These are phyloP conservation scores for Bromus sterilis DNA, from an alignment of 176 grass and related monocot genomes.

Conservation along the genomic window DNA sequence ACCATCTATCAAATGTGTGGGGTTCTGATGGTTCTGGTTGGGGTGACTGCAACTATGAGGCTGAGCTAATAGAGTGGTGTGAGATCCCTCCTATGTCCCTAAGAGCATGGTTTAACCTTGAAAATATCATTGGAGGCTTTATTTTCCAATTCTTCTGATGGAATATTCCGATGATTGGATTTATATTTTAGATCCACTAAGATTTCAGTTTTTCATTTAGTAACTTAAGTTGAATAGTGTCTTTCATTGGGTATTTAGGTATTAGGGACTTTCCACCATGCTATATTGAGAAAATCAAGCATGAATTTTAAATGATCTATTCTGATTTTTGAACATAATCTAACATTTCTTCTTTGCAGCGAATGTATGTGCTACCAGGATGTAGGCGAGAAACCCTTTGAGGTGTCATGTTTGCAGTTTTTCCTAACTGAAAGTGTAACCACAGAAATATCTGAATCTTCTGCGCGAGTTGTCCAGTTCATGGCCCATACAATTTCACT, in stretches of 20 bases:
- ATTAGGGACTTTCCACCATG: neutral
- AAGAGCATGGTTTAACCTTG: neutral
- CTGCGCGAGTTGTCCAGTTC: constrained; percentile 10
- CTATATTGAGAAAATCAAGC: no score
- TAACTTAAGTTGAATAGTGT: neutral
- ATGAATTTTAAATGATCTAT: neutral
- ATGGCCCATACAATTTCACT: constrained; percentile 37
- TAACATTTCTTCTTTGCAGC: neutral
- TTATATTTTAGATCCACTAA: neutral
- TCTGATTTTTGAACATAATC: neutral
- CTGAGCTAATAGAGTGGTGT: no score
- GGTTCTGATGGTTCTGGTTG: no score
- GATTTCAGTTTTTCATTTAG: neutral
- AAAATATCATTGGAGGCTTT: neutral
- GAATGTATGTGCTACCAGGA: no score
- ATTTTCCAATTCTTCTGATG: neutral
- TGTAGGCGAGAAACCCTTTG: no score
- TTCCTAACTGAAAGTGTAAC: constrained; percentile 23
- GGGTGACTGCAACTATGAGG: no score
- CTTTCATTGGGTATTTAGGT: neutral
- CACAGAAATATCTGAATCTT: constrained; percentile 29
- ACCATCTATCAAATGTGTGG: no score
- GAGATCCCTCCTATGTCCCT: no score
- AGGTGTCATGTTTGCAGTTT: no score
- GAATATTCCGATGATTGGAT: neutral